Conservation (phyloP, 2,329 filamentous ascomycete species). For the Cadophora luteo-olivacea region DNA sequence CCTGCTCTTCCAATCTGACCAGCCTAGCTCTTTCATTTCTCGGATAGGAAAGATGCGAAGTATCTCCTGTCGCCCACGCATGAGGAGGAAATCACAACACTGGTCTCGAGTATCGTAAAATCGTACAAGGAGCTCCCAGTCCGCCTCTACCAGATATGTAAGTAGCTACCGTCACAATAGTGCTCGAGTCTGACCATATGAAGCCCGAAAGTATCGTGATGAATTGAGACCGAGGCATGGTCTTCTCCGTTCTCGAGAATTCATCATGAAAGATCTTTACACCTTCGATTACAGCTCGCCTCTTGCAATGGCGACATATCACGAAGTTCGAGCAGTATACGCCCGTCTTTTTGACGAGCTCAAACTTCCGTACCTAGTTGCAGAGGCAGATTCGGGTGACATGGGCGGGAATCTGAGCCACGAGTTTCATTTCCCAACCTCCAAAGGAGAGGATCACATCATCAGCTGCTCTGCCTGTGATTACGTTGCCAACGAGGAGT, state of each 20-base stretch:
- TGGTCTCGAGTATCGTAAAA: conserved; percentile 75
- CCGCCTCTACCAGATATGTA: conserved; percentile 88
- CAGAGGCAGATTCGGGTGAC: conserved; percentile 90
- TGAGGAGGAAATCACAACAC: conserved; percentile 90
- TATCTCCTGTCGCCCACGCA: conserved; percentile 91
- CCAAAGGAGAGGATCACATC: conserved; percentile 84
- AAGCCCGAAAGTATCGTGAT: conserved; percentile 92
- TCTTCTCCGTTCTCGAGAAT: conserved; percentile 85
- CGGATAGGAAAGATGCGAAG: conserved; percentile 76
- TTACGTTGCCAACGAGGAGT: conserved; percentile 86
- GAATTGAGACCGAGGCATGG: conserved; percentile 89
- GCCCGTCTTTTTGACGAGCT: conserved; percentile 80
- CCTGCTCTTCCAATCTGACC: conserved; percentile 20
- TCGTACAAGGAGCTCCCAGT: conserved; percentile 89
- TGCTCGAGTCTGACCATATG: conserved; percentile 14
- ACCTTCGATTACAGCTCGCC: conserved; percentile 79
- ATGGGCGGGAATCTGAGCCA: conserved; percentile 95
- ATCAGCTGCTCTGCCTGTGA: conserved; percentile 76
- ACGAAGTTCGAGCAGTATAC: conserved; percentile 76
- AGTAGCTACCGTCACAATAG: conserved; percentile 38
- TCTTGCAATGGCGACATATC: conserved; percentile 81
- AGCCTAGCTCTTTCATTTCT: conserved; percentile 76
- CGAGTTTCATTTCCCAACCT: conserved; percentile 86
- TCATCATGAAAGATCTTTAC: conserved; percentile 98
- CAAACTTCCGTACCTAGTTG: conserved; percentile 82